Percentiles rank a stretch among this genome's conserved stretches.
Conservation (phyloP, 306 rosid genomes). For the Trichosanthes cucumerina region DNA sequence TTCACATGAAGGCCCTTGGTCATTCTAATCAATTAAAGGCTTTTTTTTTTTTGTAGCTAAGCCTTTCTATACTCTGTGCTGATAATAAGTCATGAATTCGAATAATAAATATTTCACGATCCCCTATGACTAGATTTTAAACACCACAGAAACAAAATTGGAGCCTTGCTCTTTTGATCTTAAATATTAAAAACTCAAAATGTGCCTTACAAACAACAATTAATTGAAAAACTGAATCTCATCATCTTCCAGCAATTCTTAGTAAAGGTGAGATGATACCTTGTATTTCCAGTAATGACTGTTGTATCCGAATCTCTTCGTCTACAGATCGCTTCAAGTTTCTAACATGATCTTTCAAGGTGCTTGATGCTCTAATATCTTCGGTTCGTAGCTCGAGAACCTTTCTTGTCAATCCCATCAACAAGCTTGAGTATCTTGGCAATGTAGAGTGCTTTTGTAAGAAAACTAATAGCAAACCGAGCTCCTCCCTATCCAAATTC, state of each 20-base stretch:
- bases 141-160: neutral
- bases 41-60: neutral
- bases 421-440: conserved; percentile 50
- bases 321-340: conserved; percentile 66
- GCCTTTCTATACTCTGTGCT: neutral
- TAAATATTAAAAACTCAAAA: neutral
- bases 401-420: conserved; percentile 63
- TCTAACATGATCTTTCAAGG: conserved; percentile 34
- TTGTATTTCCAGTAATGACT: conserved; percentile 62
- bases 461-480: conserved; percentile 44
- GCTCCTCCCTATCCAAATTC: conserved; percentile 54
- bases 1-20: neutral
- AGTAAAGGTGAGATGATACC: conserved; percentile 78
- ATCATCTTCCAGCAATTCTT: conserved; percentile 69
- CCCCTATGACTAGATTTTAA: neutral
- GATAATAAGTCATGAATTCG: neutral
- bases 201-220: conserved; percentile 1
- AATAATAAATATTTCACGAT: neutral
- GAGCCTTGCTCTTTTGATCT: neutral
- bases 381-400: conserved; percentile 57
- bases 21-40: neutral
- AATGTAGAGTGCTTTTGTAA: conserved; percentile 48
- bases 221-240: conserved; percentile 10
- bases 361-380: conserved; percentile 44
- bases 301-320: conserved; percentile 69